Evolutionary conservation across 176 grass and related monocot species (phyloP).

Genomic region (Secale cereale): DNA sequence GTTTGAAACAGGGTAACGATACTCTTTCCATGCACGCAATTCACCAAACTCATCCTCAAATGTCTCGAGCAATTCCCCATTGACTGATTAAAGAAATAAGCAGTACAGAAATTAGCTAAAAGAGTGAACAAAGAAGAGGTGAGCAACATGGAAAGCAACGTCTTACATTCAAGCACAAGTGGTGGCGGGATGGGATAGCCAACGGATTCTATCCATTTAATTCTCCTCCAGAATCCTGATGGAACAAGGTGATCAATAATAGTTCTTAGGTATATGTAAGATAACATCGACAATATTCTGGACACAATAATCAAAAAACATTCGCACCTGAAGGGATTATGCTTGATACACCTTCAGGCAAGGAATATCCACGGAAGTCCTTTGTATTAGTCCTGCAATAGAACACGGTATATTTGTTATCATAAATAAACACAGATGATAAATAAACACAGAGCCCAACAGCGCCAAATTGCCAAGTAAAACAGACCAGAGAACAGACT

Average conservation of each 20-base stretch:
- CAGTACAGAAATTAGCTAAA: neutral
- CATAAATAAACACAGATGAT: neutral
- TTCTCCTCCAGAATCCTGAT: neutral
- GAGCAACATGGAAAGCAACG: neutral
- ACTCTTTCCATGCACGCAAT: neutral
- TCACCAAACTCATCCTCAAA: constrained; percentile 22
- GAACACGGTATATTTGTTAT: neutral
- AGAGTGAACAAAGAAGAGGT: neutral
- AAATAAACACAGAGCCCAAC: no score
- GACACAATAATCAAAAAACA: neutral
- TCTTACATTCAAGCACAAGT: neutral
- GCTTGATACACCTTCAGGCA: neutral
- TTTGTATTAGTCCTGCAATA: neutral
- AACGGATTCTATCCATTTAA: neutral
- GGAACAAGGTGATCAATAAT: neutral
- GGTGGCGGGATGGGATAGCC: constrained; percentile 19
- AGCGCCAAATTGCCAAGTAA: no score
- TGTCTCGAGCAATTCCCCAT: neutral
- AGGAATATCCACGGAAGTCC: neutral
- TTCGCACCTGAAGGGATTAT: constrained; percentile 26
- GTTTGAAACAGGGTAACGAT: neutral
- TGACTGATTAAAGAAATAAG: constrained; percentile 13
- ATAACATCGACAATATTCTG: neutral
- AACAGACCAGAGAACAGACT: no score
- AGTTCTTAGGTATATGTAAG: neutral